Evolutionary conservation across 441 rosid species (phyloP).

Genomic region (Geranium incanum): DNA sequence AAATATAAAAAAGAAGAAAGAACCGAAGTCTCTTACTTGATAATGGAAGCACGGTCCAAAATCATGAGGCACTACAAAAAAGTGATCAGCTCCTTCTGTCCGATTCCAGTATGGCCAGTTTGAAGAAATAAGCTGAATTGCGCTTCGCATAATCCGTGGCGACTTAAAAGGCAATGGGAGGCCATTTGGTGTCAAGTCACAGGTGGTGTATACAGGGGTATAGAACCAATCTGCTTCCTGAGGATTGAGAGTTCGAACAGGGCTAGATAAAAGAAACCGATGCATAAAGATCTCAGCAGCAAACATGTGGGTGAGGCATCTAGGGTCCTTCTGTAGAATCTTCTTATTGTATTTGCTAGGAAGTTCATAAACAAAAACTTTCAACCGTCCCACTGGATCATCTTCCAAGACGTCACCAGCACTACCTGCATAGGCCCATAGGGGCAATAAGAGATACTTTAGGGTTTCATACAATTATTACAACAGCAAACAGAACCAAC

Average conservation of each 20-base stretch:
- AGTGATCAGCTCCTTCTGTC: conserved; percentile 70
- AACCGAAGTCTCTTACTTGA: conserved; percentile 32
- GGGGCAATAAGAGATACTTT: too few relatives aligned
- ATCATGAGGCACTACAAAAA: conserved; percentile 64
- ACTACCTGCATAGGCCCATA: conserved; percentile 37
- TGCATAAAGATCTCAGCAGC: conserved; percentile 78
- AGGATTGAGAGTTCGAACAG: conserved; percentile 66
- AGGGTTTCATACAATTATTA: too few relatives aligned
- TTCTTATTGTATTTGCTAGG: conserved; percentile 76
- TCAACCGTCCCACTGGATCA: conserved; percentile 65
- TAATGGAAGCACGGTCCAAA: conserved; percentile 76
- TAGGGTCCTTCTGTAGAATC: conserved; percentile 56
- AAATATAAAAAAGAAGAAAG: neutral
- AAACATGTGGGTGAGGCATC: conserved; percentile 69
- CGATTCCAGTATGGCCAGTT: conserved; percentile 80
- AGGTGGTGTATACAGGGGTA: conserved; percentile 65
- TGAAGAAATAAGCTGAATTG: conserved; percentile 69
- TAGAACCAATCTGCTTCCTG: conserved; percentile 82
- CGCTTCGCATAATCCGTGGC: conserved; percentile 74
- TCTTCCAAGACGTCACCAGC: conserved; percentile 79
- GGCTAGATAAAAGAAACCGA: conserved; percentile 61
- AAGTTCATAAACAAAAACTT: conserved; percentile 68
- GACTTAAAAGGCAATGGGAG: conserved; percentile 69
- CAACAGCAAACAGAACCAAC: too few relatives aligned
- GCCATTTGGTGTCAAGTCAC: conserved; percentile 67